Percentiles rank a stretch among this genome's conserved stretches.
Conservation (phyloP, 768 basidiomycete genomes). For the Astraeus odoratus region DNA sequence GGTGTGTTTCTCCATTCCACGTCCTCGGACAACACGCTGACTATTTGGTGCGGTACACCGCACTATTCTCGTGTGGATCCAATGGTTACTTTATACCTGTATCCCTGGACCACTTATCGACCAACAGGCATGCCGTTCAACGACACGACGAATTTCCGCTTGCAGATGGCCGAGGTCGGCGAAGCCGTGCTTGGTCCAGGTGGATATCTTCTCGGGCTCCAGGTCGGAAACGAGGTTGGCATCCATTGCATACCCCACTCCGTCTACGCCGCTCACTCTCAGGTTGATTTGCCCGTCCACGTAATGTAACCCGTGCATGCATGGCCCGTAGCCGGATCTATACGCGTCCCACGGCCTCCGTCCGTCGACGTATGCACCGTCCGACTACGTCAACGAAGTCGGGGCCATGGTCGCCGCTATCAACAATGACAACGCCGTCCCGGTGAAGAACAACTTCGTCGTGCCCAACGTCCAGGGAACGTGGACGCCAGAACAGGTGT, state of each 20-base stretch:
- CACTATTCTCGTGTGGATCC: neutral
- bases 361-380: slow-evolving; percentile 17
- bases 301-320: too few species aligned
- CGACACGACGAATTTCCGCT: slow-evolving; percentile 17
- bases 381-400: slow-evolving; percentile 28
- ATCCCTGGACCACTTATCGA: neutral
- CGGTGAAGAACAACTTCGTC: slow-evolving; percentile 23
- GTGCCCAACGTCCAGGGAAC: slow-evolving; percentile 26
- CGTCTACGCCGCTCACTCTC: neutral
- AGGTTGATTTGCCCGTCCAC: too few species aligned
- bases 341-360: slow-evolving; percentile 33
- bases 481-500: slow-evolving; percentile 28
- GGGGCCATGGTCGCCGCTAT: slow-evolving; percentile 20
- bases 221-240: slow-evolving; percentile 48
- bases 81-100: too few species aligned
- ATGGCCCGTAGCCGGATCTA: slow-evolving; percentile 39
- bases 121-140: slow-evolving; percentile 13
- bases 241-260: neutral
- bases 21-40: neutral
- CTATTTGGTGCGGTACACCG: too few species aligned
- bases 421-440: slow-evolving; percentile 12
- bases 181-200: slow-evolving; percentile 34
- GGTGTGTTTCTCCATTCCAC: too few species aligned
- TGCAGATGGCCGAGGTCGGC: slow-evolving; percentile 34
- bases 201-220: slow-evolving; percentile 37